Percentiles rank a stretch among this genome's conserved stretches.
Conservation (phyloP, 495 filamentous ascomycete species). For the Cetradonia linearis region DNA sequence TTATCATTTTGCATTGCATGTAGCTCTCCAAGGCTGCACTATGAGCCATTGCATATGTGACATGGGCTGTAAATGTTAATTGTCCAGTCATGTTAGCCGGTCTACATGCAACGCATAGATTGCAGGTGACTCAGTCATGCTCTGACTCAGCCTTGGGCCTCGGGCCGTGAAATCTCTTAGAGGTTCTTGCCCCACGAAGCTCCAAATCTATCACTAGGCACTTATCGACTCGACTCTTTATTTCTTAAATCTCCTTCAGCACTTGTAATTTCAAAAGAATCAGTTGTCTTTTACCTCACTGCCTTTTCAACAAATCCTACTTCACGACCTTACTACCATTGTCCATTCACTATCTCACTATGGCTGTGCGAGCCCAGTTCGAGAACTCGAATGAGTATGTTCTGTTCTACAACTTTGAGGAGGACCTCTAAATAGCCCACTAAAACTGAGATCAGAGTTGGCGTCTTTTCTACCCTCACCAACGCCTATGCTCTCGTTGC, state of each 20-base stretch:
- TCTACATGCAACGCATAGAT: not conserved
- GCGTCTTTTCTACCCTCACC: slow-evolving; percentile 90
- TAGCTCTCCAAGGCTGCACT: not conserved
- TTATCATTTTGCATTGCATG: not conserved
- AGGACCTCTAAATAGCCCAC: not conserved
- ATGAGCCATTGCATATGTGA: not conserved
- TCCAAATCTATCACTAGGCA: not conserved
- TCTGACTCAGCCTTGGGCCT: slow-evolving; percentile 4
- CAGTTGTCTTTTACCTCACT: not conserved
- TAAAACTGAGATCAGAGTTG: slow-evolving; percentile 50
- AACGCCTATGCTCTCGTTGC: slow-evolving; percentile 93
- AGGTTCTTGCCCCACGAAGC: not conserved
- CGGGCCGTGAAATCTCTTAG: not conserved
- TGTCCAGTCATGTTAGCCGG: not conserved
- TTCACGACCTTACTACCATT: not conserved
- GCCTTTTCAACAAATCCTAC: not conserved
- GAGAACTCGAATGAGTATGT: slow-evolving; percentile 97
- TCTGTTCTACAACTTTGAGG: slow-evolving; percentile 2
- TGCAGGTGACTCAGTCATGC: slow-evolving; percentile 5
- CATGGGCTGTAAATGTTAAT: not conserved
- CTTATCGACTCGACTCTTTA: not conserved
- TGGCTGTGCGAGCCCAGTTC: slow-evolving; percentile 84
- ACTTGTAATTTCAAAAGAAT: not conserved
- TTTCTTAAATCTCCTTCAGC: not conserved
- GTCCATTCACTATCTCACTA: slow-evolving; percentile 28